Evolutionary conservation across 1,284 basidiomycete genomes (phyloP), one percentile per base, ranked within the genome.

Genomic region (Ustilago cynodontis): DNA sequence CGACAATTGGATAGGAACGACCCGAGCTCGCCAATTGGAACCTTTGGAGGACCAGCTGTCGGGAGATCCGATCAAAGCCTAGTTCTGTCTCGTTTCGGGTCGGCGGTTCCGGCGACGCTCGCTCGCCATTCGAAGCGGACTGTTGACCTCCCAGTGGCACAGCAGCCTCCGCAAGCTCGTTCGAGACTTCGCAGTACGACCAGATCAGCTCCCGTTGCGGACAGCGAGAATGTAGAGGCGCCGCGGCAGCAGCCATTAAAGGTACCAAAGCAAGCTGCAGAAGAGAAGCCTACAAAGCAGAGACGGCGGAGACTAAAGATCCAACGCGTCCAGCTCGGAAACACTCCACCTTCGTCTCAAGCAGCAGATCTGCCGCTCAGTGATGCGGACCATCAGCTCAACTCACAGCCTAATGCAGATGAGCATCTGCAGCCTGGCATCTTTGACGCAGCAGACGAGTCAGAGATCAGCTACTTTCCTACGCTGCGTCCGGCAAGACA

Each of bases 391-490:
- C 57, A 66, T 37, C 64, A 66, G 10, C 56, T 59, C 52, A 72
- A 63, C 26, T 60, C 64, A n/a, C 70, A 60, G 24, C 70, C 60
- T 6, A 56, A 62, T 24, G 57, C 52, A 10, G 61, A 22, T 6
- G 56, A 63, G 16, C 20, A 24, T 8, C 13, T 20, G 26, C 20
- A 52, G 3, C 31, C 33, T 18, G 49, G 26, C 20, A 20, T 2
- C 13, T 33, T 37, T 2, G 35, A 61, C 14, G 47, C 26, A n/a
- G 60, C 70, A 9, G 64, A 72, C 41, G 70, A 67, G 22, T 67
- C 70, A 37, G 70, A 72, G 53, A 72, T 72, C 47, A 72, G 60
- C 60, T 67, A 53, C 60, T 72, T 72, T 51, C 70, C 70, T 33
- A 72, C 70, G 47, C 65, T 72, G 3, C 59, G 33, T 29, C 70